Conservation (phyloP, 2,329 filamentous ascomycete genomes). For the Cladosporium cucumerinum region DNA sequence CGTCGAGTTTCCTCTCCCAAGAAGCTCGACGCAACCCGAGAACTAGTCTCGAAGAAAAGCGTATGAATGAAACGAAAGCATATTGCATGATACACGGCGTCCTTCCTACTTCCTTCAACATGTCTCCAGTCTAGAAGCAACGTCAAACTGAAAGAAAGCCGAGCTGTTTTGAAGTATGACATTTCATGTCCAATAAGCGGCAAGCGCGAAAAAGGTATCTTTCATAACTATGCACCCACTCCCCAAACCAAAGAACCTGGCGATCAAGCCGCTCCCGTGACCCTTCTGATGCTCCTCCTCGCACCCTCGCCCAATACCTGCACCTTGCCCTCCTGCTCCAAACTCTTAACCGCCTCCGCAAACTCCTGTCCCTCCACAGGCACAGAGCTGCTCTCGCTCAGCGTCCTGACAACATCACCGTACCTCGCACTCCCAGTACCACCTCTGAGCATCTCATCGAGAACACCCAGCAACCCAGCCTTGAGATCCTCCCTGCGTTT, state of each 20-base stretch:
- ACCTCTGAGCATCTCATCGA: conserved; percentile 75
- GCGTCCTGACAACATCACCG: conserved; percentile 69
- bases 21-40: background rate
- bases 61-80: background rate
- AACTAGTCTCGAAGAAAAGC: background rate
- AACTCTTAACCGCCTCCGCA: conserved; percentile 69
- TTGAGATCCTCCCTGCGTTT: conserved; percentile 81
- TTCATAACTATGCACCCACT: background rate
- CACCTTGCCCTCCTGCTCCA: conserved; percentile 82
- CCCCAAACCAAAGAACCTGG: background rate
- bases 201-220: background rate
- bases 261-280: conserved; percentile 52
- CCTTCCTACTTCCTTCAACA: background rate
- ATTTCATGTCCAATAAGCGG: background rate
- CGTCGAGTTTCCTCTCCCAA: background rate
- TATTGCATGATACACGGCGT: background rate
- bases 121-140: background rate
- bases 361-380: conserved; percentile 78
- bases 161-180: background rate
- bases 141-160: background rate
- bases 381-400: conserved; percentile 67
- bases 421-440: conserved; percentile 67
- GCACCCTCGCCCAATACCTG: conserved; percentile 81
- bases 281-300: conserved; percentile 74
- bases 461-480: conserved; percentile 65